Evolutionary conservation across 306 rosid species (phyloP).

Genomic region (Alnus rubra): DNA sequence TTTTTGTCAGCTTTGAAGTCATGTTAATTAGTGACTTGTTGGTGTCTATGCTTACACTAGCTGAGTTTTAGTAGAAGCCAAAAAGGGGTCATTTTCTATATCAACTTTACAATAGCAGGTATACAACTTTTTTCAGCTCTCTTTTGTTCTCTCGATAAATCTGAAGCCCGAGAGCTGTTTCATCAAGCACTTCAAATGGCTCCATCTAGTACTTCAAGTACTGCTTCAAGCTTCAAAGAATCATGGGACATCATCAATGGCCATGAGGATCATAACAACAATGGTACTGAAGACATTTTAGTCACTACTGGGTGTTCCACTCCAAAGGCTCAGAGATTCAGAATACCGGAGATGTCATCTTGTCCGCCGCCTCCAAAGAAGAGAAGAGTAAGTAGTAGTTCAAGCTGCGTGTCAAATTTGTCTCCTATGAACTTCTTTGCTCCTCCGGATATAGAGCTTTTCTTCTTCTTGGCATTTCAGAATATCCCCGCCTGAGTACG

Average conservation of each 20-base stretch:
- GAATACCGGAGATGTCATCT: constrained; percentile 43
- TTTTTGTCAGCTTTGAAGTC: constrained; percentile 1
- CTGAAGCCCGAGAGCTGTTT: too few species aligned
- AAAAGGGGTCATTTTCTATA: constrained; percentile 26
- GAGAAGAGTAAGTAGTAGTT: constrained; percentile 28
- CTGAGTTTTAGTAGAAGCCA: constrained; percentile 17
- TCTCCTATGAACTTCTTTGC: constrained; percentile 48
- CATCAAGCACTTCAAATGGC: too few species aligned
- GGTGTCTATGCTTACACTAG: constrained; percentile 13
- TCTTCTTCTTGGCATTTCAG: constrained; percentile 46
- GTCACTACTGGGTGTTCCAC: constrained; percentile 40
- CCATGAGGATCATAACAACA: not conserved
- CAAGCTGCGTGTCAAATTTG: constrained; percentile 23
- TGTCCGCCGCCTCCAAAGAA: constrained; percentile 75
- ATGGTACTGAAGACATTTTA: not conserved
- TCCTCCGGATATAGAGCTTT: constrained; percentile 56
- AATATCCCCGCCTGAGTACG: constrained; percentile 4
- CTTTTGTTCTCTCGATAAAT: too few species aligned
- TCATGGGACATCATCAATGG: not conserved
- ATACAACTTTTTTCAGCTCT: constrained; percentile 31
- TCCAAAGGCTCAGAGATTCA: constrained; percentile 53
- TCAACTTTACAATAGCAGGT: constrained; percentile 27
- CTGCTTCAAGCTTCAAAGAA: constrained; percentile 10
- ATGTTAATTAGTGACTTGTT: not conserved
- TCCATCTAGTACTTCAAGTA: too few species aligned